Conservation (phyloP, 371 early-diverging fungal genomes). For the Scutellospora calospora region DNA sequence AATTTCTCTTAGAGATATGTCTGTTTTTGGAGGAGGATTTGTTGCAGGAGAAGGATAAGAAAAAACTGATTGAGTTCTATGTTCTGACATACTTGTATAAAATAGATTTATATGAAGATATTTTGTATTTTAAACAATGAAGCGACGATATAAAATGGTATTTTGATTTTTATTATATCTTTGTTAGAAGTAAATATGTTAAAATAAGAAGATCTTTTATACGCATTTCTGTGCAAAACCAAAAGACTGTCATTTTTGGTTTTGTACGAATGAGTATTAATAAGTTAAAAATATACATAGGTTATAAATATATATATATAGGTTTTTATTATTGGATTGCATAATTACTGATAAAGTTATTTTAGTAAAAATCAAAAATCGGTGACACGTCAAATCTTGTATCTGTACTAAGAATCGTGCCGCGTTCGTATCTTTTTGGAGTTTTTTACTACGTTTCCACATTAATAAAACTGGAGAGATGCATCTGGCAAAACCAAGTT, state of each 20-base stretch:
- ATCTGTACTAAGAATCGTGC: background rate
- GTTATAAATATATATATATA: too few species aligned
- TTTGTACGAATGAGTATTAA: too few species aligned
- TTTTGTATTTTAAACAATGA: background rate
- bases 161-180: too few species aligned
- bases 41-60: slow-evolving; percentile 42
- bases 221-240: too few species aligned
- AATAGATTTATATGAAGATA: background rate
- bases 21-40: slow-evolving; percentile 43
- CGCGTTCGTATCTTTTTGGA: slow-evolving; percentile 1
- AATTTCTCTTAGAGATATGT: slow-evolving; percentile 58
- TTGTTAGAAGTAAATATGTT: too few species aligned
- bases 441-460: background rate
- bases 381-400: too few species aligned
- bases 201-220: too few species aligned
- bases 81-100: slow-evolving; percentile 30
- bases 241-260: too few species aligned
- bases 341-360: too few species aligned
- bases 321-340: too few species aligned
- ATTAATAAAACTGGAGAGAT: background rate
- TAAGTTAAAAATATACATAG: too few species aligned
- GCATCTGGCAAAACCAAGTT: slow-evolving; percentile 33
- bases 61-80: slow-evolving; percentile 35
- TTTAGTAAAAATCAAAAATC: too few species aligned
- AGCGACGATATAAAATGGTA: background rate